Base-by-base conservation (phyloP, 1,284 basidiomycete species). In the Trichosporon sp. region DNA sequence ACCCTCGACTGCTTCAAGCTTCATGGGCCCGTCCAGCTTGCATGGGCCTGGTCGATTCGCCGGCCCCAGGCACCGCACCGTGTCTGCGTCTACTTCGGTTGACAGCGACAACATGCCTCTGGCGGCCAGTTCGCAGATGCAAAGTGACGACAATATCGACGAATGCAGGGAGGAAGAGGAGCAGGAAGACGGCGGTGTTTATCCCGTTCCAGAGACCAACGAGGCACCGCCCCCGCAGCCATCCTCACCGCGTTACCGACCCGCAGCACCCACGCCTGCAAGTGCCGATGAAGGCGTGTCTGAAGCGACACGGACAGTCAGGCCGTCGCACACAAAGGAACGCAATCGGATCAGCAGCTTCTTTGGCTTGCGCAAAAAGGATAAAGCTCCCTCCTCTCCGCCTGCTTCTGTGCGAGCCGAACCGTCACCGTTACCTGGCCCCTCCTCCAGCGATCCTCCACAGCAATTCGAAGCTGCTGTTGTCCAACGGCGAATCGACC, bases 131-230 rank as follows among this genome's bases (percentile, higher is more conserved):
- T 51, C 47, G 18, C 27, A 32, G 56, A 13, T 60, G 15, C 56
- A 60, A 8, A 31, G 56, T 15, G 56, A 60, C 18, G 56, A 32
- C 29, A 35, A 64, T 42, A 64, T 64, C 21, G 38, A 64, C 13
- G 63, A 64, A 8, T 68, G 8, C 18, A 21, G 56, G 29, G 56
- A 60, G 9, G 56, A 60, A 15, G 73, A 74, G 13, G 70, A 74
- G n/a, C 73, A 75, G 32, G 72, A 67, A 6, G 64, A 65, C 11
- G 70, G 71, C 32, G 73, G 74, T 9, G 66, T 63, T 18, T 62
- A 62, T 12, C 56, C 64, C 9, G 51, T 42, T 34, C 47, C 27
- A 3, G 56, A 32, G 18, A n/a, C 27, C 6, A 29, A 60, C 21
- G 27, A 60, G 29, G 56, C 3, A 18, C 56, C 18, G 56, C 56